These are phyloP conservation scores for Amoeboaphelidium occidentale DNA, from an alignment of 371 early-diverging fungal genomes.

Conservation along the genomic window DNA sequence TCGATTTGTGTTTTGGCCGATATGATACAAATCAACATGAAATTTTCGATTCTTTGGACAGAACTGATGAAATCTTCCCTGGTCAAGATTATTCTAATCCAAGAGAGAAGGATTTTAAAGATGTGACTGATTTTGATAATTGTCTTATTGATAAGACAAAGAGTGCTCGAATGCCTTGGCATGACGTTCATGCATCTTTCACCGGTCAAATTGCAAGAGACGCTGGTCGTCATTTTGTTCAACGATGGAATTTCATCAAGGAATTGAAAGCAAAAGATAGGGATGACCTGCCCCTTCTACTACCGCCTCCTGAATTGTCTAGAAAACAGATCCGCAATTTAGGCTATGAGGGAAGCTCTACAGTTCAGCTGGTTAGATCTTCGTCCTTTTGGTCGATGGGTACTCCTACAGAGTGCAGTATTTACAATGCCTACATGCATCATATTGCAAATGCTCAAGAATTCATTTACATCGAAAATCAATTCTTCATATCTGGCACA, in stretches of 20 bases:
- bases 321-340: slow-evolving; percentile 34
- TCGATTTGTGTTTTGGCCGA: slow-evolving; percentile 77
- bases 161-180: slow-evolving; percentile 79
- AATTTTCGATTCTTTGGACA: slow-evolving; percentile 36
- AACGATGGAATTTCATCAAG: slow-evolving; percentile 77
- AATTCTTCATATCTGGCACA: slow-evolving; percentile 25
- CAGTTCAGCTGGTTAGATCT: slow-evolving; percentile 18
- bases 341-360: slow-evolving; percentile 37
- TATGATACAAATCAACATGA: slow-evolving; percentile 60
- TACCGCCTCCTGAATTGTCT: slow-evolving; percentile 16
- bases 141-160: slow-evolving; percentile 25
- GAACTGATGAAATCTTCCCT: slow-evolving; percentile 22
- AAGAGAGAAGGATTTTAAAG: slow-evolving; percentile 60
- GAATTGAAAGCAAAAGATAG: slow-evolving; percentile 32
- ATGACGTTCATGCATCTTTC: slow-evolving; percentile 41
- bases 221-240: slow-evolving; percentile 62
- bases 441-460: slow-evolving; percentile 46
- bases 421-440: slow-evolving; percentile 55
- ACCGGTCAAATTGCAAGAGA: slow-evolving; percentile 53
- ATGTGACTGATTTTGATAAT: slow-evolving; percentile 27
- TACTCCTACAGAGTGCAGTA: slow-evolving; percentile 32
- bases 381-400: slow-evolving; percentile 18
- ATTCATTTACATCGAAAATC: slow-evolving; percentile 86
- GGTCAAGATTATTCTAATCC: slow-evolving; percentile 83
- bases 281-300: slow-evolving; percentile 32